These are phyloP conservation scores for Lignosus rhinocerotis DNA, from an alignment of 1,284 basidiomycete genomes.

Conservation along the genomic window DNA sequence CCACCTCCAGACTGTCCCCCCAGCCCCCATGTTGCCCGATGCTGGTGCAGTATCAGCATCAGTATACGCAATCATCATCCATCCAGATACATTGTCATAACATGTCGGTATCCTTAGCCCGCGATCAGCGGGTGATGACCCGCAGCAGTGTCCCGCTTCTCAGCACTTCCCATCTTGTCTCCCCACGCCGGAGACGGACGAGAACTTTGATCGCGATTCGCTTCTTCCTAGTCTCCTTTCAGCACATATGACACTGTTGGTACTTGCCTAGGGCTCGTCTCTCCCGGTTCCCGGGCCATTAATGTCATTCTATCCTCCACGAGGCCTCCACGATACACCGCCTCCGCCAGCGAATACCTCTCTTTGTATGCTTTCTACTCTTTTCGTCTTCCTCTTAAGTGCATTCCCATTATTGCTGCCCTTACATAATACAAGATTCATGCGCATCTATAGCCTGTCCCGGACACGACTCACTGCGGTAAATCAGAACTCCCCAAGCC, in stretches of 20 bases:
- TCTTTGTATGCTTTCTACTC: background rate
- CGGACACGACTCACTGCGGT: background rate
- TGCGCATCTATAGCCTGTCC: too few relatives aligned
- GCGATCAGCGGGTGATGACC: slow-evolving; percentile 28
- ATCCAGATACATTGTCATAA: too few relatives aligned
- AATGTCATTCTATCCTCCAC: slow-evolving; percentile 1
- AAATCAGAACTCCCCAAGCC: slow-evolving; percentile 1
- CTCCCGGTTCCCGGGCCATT: background rate
- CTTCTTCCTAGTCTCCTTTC: slow-evolving; percentile 9
- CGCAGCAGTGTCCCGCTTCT: slow-evolving; percentile 12
- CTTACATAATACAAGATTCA: slow-evolving; percentile 19
- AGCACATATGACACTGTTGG: slow-evolving; percentile 5
- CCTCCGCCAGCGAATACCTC: background rate
- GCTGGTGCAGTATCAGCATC: background rate
- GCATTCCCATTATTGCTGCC: slow-evolving; percentile 15
- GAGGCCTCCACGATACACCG: slow-evolving; percentile 4
- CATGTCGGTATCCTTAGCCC: slow-evolving; percentile 12
- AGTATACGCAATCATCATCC: too few relatives aligned
- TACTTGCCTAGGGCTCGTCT: background rate
- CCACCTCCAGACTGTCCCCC: background rate
- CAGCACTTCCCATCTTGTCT: slow-evolving; percentile 12
- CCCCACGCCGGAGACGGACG: slow-evolving; percentile 10
- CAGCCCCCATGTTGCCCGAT: background rate
- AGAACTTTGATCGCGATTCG: slow-evolving; percentile 21
- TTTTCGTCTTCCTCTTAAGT: background rate